phyloP scores from a whole-genome alignment of 2,329 filamentous ascomycete species.

The Coniochaeta prunicola region DNA sequence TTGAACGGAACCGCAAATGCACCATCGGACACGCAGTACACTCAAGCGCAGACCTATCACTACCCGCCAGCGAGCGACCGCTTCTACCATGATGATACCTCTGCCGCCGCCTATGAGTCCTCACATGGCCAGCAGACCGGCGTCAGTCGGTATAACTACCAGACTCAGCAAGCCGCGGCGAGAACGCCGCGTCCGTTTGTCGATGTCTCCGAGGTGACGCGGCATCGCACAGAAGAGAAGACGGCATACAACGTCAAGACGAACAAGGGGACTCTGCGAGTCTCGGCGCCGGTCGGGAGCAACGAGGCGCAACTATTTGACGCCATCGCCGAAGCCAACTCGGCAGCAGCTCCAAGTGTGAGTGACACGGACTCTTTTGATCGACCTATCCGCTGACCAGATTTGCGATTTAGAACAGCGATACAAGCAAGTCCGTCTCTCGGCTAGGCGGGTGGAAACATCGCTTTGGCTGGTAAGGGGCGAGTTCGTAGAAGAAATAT shows the following conservation, averaged over 20 bases:
- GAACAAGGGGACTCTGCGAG: neutral
- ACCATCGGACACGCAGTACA: neutral
- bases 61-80: neutral
- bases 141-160: neutral
- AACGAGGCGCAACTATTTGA: conserved; percentile 1
- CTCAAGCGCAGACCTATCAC: neutral
- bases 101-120: neutral
- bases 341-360: neutral
- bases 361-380: neutral
- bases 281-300: conserved; percentile 1
- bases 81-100: neutral
- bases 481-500: neutral
- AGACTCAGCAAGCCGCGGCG: neutral
- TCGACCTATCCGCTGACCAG: neutral
- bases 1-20: neutral
- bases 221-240: neutral
- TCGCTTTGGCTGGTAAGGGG: neutral
- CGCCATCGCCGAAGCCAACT: neutral
- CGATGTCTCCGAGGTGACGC: neutral
- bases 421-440: neutral
- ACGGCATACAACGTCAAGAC: neutral
- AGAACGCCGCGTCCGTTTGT: neutral
- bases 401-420: neutral
- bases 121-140: neutral
- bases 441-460: neutral